Evolutionary conservation across 2,329 filamentous ascomycete genomes (phyloP).

Genomic region (Zelopaecilomyces penicillatus): DNA sequence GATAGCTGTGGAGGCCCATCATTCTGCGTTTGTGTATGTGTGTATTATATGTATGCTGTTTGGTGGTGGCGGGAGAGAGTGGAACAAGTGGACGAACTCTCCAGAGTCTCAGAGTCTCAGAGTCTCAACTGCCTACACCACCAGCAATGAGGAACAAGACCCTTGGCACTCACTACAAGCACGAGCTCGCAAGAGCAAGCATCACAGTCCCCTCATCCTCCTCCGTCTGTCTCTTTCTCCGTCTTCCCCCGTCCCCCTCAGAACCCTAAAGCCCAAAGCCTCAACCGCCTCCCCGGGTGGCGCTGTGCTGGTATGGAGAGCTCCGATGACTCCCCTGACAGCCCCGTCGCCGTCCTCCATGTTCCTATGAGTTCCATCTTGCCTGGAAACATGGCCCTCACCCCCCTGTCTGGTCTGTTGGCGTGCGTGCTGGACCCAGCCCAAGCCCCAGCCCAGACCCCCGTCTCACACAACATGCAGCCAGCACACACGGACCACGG

Average conservation of each 20-base stretch:
- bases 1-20: too few relatives aligned
- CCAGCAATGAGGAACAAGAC: too few relatives aligned
- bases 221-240: background rate
- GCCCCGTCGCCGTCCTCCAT: background rate
- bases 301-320: background rate
- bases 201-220: too few relatives aligned
- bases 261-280: background rate
- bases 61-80: too few relatives aligned
- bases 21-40: too few relatives aligned
- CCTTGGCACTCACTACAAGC: too few relatives aligned
- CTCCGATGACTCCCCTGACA: background rate
- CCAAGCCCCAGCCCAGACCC: conserved; percentile 15
- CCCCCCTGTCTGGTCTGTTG: conserved; percentile 7
- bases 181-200: too few relatives aligned
- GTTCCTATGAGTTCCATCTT: conserved; percentile 1
- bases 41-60: too few relatives aligned
- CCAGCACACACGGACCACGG: conserved; percentile 8
- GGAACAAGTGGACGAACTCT: too few relatives aligned
- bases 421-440: conserved; percentile 9
- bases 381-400: conserved; percentile 4
- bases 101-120: too few relatives aligned
- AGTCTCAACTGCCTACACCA: too few relatives aligned
- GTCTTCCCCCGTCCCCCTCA: background rate
- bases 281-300: background rate
- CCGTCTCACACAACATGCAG: conserved; percentile 18